phyloP scores from a whole-genome alignment of 495 filamentous ascomycete genomes.

The Achaetomiella virescens region DNA sequence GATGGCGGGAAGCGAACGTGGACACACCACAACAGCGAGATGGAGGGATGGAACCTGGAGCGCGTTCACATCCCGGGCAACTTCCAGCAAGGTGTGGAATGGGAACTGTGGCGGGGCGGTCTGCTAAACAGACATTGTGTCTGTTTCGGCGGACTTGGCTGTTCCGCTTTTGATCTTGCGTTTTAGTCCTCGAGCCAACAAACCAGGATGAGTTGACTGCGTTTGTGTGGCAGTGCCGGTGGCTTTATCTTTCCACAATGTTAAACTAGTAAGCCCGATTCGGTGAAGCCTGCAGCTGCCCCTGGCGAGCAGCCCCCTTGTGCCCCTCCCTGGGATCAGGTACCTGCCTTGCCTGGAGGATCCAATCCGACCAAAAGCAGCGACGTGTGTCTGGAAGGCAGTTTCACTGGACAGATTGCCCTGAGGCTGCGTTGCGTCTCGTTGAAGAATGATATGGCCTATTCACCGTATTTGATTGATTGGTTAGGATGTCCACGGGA shows the following conservation, averaged over 20 bases:
- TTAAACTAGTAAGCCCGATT: constrained; percentile 6
- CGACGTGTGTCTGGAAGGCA: constrained; percentile 12
- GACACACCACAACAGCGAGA: too few species aligned
- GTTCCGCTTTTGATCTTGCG: too few species aligned
- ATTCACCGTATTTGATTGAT: too few species aligned
- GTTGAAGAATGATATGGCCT: too few species aligned
- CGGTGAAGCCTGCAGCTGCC: constrained; percentile 12
- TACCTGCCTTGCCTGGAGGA: constrained; percentile 6
- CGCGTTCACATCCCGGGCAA: background rate
- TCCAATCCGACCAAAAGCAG: constrained; percentile 14
- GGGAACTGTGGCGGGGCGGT: constrained; percentile 6
- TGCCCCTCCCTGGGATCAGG: constrained; percentile 7
- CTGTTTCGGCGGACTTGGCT: too few species aligned
- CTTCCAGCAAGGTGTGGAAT: background rate
- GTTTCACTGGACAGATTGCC: constrained; percentile 8
- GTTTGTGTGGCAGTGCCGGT: too few species aligned
- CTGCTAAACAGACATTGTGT: background rate
- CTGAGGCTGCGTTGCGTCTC: too few species aligned
- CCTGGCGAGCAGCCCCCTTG: constrained; percentile 25
- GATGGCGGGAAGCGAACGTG: too few species aligned
- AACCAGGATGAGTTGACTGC: background rate
- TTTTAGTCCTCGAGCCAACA: too few species aligned
- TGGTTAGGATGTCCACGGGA: too few species aligned
- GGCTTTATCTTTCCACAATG: too few species aligned
- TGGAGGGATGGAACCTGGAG: background rate